Base-by-base conservation (phyloP, 2,329 filamentous ascomycete genomes). In the Aulographum hederae region DNA sequence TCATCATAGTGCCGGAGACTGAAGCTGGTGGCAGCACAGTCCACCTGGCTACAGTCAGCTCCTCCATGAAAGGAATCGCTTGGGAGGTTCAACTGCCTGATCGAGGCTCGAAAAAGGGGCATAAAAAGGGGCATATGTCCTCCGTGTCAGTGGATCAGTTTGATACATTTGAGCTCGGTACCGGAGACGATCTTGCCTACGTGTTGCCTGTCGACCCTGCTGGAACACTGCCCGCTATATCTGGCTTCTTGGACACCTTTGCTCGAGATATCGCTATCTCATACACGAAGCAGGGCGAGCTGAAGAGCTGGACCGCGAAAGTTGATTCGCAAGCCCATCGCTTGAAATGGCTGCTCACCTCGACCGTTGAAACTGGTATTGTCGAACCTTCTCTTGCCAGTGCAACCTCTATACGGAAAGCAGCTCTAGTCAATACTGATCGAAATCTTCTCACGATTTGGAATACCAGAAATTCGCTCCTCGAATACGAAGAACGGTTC, bases 141-240 rank as follows among this genome's bases (percentile, higher is more conserved):
- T 40, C 46, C 3, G 57, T 63, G 26, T 56, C 60, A 0, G 58
- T 89, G 20, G 51, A 55, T 11, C 67, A 84, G 39, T 81, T 82
- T 39, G 81, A 72, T 45, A 65, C 54, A 2, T 89, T 92, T 46
- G 60, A 73, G 33, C 59, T 91, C 3, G 65, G 71, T 0, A 43
- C 60, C 21, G 51, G 60, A 5, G 58, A 65, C 33, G 61, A 66
- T 34, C 50, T 69, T 15, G 56, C 57, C 3, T 68, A 67, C 39
- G 60, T 92, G 13, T 58, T 92, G 6, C 80, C 84, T 0, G 81
- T 92, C 29, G 85, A 93, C 44, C 82, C 84, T 31, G 84, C 82
- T 2, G 85, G 84, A 1, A 73, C 77, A 8, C 61, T 67, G 25
- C 69, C 74, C 2, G 63, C 74, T 3, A 68, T 73, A 8, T 79